These are phyloP conservation scores for Azolla pinnata DNA, from an alignment of 75 land plant genomes.

Conservation along the genomic window DNA sequence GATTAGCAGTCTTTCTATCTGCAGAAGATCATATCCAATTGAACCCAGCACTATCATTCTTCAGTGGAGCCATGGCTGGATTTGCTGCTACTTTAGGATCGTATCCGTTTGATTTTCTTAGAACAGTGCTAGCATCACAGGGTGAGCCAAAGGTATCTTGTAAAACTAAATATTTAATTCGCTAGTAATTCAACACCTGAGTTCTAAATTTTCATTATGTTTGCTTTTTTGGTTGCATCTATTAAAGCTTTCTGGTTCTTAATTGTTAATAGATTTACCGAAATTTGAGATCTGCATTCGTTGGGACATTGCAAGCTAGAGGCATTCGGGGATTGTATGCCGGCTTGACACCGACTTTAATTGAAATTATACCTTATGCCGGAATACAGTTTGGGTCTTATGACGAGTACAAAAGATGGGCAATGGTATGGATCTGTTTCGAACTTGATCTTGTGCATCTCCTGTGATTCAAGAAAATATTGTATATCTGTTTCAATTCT, in stretches of 20 bases:
- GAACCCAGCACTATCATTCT: slow-evolving; percentile 67
- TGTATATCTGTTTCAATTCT: too few species aligned
- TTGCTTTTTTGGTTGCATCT: too few species aligned
- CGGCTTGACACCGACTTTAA: slow-evolving; percentile 79
- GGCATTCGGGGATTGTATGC: slow-evolving; percentile 80
- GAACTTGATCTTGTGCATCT: too few species aligned
- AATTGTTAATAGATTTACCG: slow-evolving; percentile 96
- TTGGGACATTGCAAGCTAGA: slow-evolving; percentile 44
- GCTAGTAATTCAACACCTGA: too few species aligned
- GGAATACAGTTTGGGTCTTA: slow-evolving; percentile 94
- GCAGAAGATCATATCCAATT: slow-evolving; percentile 46
- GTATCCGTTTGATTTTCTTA: slow-evolving; percentile 96
- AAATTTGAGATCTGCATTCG: slow-evolving; percentile 66
- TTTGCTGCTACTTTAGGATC: slow-evolving; percentile 92
- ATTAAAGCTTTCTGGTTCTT: too few species aligned
- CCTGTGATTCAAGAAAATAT: too few species aligned
- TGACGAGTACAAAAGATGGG: slow-evolving; percentile 85
- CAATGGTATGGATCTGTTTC: slow-evolving; percentile 53
- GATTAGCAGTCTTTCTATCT: not conserved
- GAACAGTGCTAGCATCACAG: slow-evolving; percentile 89
- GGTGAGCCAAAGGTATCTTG: slow-evolving; percentile 89
- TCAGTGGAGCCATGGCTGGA: slow-evolving; percentile 93
- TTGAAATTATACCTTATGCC: slow-evolving; percentile 94
- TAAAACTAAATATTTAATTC: too few species aligned
- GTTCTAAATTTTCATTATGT: too few species aligned